phyloP scores from a whole-genome alignment of 2,329 filamentous ascomycete species.

The Ophiosphaerella narmari region DNA sequence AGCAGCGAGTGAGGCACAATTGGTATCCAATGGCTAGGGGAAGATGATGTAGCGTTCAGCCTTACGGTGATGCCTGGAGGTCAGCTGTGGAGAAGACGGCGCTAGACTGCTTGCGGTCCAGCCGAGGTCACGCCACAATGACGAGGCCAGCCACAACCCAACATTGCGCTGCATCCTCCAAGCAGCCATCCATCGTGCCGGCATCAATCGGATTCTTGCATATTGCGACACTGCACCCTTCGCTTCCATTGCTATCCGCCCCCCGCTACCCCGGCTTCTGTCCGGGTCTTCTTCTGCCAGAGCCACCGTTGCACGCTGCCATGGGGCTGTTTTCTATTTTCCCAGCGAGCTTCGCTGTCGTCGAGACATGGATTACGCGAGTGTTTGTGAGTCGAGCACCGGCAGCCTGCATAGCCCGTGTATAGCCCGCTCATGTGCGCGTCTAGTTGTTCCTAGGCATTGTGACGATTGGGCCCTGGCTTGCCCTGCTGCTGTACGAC shows the following conservation, averaged over 20 bases:
- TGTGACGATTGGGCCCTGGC: constrained; percentile 65
- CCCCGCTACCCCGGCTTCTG: not conserved
- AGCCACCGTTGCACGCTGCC: not conserved
- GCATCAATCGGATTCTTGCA: not conserved
- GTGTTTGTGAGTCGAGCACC: constrained; percentile 59
- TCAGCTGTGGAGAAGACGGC: constrained; percentile 15
- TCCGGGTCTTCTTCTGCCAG: not conserved
- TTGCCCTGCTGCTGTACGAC: constrained; percentile 66
- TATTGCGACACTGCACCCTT: not conserved
- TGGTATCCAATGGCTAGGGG: constrained; percentile 12
- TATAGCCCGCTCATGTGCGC: constrained; percentile 20
- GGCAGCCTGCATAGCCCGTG: not conserved
- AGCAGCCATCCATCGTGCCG: not conserved
- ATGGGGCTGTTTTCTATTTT: constrained; percentile 72
- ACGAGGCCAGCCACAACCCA: not conserved
- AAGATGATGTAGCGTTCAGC: constrained; percentile 1
- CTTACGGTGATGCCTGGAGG: constrained; percentile 15
- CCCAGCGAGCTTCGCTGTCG: constrained; percentile 59
- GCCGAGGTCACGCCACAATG: constrained; percentile 1
- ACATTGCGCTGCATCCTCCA: not conserved
- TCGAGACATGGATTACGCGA: constrained; percentile 67
- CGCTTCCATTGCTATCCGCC: not conserved
- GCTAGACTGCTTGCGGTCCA: constrained; percentile 2
- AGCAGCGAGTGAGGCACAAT: constrained; percentile 1
- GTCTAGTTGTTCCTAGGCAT: constrained; percentile 63